These are phyloP conservation scores for Botryosphaeria dothidea DNA, from an alignment of 2,329 filamentous ascomycete species.

Conservation along the genomic window DNA sequence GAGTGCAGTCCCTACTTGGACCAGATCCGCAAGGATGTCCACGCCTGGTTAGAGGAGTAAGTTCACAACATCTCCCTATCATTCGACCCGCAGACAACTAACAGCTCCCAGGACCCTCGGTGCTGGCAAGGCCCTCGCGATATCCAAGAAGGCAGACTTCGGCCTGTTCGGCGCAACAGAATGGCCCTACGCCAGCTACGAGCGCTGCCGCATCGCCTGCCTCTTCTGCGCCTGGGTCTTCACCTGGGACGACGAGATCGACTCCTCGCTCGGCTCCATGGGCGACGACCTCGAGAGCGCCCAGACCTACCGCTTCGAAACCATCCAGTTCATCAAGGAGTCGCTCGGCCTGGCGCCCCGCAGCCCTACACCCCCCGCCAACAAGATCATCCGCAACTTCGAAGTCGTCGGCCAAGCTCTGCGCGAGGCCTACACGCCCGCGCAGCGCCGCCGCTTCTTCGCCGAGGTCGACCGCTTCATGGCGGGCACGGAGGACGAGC, in stretches of 20 bases:
- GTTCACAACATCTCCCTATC: not conserved
- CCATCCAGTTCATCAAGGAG: conserved; percentile 9
- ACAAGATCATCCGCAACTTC: conserved; percentile 17
- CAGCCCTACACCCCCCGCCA: not conserved
- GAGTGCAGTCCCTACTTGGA: conserved; percentile 2
- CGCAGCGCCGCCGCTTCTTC: not conserved
- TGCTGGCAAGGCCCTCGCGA: not conserved
- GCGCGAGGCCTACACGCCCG: not conserved
- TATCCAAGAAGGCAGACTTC: conserved; percentile 11
- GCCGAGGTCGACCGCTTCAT: conserved; percentile 5
- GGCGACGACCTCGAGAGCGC: conserved; percentile 10
- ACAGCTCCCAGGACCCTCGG: not conserved
- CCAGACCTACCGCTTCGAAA: conserved; percentile 8
- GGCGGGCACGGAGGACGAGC: conserved; percentile 7
- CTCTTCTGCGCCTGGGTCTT: conserved; percentile 13
- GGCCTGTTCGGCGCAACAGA: conserved; percentile 10
- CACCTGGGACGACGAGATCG: conserved; percentile 14
- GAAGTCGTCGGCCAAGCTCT: not conserved
- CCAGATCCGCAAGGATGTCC: conserved; percentile 11
- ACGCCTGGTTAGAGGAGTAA: conserved; percentile 11
- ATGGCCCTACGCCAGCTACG: conserved; percentile 9
- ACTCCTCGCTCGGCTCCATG: conserved; percentile 5
- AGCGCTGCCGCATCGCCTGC: conserved; percentile 4
- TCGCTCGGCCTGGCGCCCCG: not conserved
- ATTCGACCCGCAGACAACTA: not conserved